Evolutionary conservation across 495 filamentous ascomycete species (phyloP), one percentile per base, ranked within the genome.

Genomic region (Penicillium cosmopolitanum): DNA sequence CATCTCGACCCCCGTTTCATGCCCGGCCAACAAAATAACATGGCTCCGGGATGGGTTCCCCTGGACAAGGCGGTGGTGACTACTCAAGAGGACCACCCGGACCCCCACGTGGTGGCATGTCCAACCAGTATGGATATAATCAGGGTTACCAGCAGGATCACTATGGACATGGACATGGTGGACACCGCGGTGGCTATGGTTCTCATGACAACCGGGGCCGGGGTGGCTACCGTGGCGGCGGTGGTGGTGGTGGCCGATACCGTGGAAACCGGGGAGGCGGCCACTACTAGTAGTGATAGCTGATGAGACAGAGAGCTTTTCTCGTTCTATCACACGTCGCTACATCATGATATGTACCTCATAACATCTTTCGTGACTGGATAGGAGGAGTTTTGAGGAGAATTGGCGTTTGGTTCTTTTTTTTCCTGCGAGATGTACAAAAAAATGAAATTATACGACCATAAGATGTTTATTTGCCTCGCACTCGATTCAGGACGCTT

Each of bases 1-100:
- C 80, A 84, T 62, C 68, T 83, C 36, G 80, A 83, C 59, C 80
- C 81, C 9, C 74, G 73, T 19, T 85, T 81, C 62, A 66, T 71
- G 51, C 73, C 80, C 19, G 57, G 57, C 2, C 73, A 74, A 3
- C 67, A 66, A 28, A 56, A 53, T 48, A 68, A 66, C 50, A 68
- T 66, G 66, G 64, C 72, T 33, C 67, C 70, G 35, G 76, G 75
- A 19, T 79, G 77, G 77, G 65, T 63, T 19, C 75, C 77, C 75
- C 76, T 42, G 61, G 28, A 7, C 66, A 67, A 33, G 72, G 74
- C 8, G 58, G 65, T 40, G 68, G 61, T 23, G 69, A 73, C 46
- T 78, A 69, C 55, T 75, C 69, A 25, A 62, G 75, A 47, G 75
- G 76, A 11, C 78, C 76, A 23, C 78, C 78, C 34, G 72, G 73